These are phyloP conservation scores for Trebouxiophyceae sp. DNA, from an alignment of 163 green algal species.

Conservation along the genomic window DNA sequence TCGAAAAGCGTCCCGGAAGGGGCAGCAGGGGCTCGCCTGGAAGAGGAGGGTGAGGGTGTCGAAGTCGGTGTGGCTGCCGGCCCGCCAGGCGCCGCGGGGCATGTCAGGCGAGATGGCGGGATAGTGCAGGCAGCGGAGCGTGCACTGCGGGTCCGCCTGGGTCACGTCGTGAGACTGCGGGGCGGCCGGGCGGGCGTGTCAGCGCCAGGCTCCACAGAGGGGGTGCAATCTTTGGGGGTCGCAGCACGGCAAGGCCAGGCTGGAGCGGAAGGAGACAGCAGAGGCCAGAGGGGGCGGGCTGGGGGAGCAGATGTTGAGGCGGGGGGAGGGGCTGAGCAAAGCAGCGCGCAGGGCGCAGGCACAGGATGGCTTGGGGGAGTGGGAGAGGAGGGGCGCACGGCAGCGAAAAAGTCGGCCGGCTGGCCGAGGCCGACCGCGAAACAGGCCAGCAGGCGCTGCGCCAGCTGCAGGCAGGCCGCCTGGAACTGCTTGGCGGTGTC, in stretches of 20 bases:
- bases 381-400: neutral
- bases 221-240: too few species aligned
- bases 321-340: too few species aligned
- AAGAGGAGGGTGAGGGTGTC: slow-evolving; percentile 5
- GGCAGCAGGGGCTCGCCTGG: too few species aligned
- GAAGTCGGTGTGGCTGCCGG: neutral
- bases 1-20: too few species aligned
- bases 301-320: too few species aligned
- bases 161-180: neutral
- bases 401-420: slow-evolving; percentile 3
- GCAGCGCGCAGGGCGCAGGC: too few species aligned
- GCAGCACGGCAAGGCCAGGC: too few species aligned
- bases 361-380: too few species aligned
- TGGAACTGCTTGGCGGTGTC: slow-evolving; percentile 2
- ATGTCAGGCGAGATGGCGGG: neutral
- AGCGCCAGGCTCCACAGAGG: too few species aligned
- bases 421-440: slow-evolving; percentile 9
- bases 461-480: neutral
- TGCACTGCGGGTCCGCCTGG: neutral
- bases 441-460: slow-evolving; percentile 6
- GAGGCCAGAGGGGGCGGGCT: too few species aligned
- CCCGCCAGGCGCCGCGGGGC: neutral
- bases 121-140: slow-evolving; percentile 1
- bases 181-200: too few species aligned
- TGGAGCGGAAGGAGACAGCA: too few species aligned